phyloP scores from a whole-genome alignment of 2,329 filamentous ascomycete species.

The Calcarisporium arbuscula region DNA sequence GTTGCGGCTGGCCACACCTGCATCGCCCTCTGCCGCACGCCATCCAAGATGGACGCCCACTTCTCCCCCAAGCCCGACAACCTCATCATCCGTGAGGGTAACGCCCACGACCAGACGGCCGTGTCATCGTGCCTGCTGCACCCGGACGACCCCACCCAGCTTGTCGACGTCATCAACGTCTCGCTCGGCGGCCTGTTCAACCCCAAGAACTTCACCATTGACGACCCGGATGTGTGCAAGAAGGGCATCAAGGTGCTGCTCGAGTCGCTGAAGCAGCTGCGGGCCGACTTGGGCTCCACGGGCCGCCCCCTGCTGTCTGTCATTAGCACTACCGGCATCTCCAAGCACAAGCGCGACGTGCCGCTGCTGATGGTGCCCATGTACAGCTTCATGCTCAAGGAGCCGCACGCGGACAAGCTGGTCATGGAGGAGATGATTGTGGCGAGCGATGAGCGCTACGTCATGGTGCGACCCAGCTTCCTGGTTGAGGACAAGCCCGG shows the following conservation, averaged over 20 bases:
- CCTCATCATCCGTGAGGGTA: conserved; percentile 31
- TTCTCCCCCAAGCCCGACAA: conserved; percentile 22
- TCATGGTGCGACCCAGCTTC: conserved; percentile 32
- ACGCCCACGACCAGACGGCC: conserved; percentile 27
- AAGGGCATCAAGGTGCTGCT: conserved; percentile 29
- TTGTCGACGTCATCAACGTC: conserved; percentile 33
- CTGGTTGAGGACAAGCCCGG: conserved; percentile 20
- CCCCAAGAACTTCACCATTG: conserved; percentile 18
- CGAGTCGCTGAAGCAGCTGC: conserved; percentile 20
- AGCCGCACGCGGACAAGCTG: conserved; percentile 42
- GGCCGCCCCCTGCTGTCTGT: conserved; percentile 28
- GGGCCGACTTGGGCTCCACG: conserved; percentile 10
- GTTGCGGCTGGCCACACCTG: conserved; percentile 31
- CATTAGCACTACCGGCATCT: conserved; percentile 37
- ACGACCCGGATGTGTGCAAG: conserved; percentile 34
- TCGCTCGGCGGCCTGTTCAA: conserved; percentile 29
- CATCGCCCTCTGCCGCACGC: conserved; percentile 33
- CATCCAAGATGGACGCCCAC: conserved; percentile 30
- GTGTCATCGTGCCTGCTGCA: conserved; percentile 25
- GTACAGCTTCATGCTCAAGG: conserved; percentile 33
- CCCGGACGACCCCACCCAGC: conserved; percentile 15
- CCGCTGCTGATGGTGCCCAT: conserved; percentile 36
- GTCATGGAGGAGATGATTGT: conserved; percentile 34
- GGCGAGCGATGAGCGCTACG: conserved; percentile 24
- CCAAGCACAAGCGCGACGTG: conserved; percentile 16